Base-by-base conservation (phyloP, 441 rosid species). In the Oxalis stricta region DNA sequence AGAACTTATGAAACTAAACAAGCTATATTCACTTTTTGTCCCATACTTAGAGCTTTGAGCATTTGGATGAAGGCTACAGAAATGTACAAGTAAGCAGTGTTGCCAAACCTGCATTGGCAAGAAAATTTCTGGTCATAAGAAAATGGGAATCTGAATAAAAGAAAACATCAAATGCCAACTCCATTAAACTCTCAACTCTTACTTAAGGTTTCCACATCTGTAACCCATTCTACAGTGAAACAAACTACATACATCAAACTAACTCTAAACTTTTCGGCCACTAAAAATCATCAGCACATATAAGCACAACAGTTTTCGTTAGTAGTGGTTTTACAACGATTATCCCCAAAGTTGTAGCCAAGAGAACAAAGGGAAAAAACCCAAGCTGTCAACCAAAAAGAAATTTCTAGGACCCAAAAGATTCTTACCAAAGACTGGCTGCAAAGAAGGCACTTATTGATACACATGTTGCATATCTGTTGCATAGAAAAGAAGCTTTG, bases 391-490 rank as follows among this genome's bases (percentile, higher is more conserved):
- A 15, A 30, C 16, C 14, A 33, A 38, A 18, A 10, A 35, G 12
- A 30, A 31, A 57, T 5, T 11, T 2, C 34, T 26, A 0, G 13
- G 41, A 13, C 28, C 10, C n/a, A 38, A 31, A 22, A 23, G 19
- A 45, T 36, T 38, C 80, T 76, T 73, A 87, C 99, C 99, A 92
- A 50, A 92, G 97, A 56, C 99, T 92, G 42, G 99, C 85, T 40
- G 99, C 97, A 68, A 87, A 92, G 75, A 92, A 92, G 58, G 99
- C 99, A 63, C 99, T 92, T 52, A 92, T 92, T 46, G 99, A 97
- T 29, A 92, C 97, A 61, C 97, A 92, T 11, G 99, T 91, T 23
- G 79, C 87, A 44, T 91, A 91, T 73, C 99, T 91, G 82, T 46
- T 33, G 20, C 31, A 45, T 14, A 44, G 56, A 52, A 41, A 40